phyloP scores from a whole-genome alignment of 495 filamentous ascomycete genomes.

The Penicillium simplicissimum region DNA sequence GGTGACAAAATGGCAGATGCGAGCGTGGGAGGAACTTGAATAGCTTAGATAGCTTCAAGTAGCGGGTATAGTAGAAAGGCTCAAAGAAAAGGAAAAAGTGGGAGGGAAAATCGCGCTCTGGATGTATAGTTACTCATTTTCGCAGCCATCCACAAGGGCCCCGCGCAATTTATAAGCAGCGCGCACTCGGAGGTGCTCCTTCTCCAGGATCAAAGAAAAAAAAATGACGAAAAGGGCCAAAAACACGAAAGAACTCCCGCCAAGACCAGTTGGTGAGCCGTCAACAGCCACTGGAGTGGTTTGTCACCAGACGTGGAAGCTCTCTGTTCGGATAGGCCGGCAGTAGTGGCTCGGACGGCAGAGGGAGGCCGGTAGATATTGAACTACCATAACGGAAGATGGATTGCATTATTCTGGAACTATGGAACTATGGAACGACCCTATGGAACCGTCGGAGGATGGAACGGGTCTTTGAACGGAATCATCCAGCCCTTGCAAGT shows the following conservation, averaged over 20 bases:
- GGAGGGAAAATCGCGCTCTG: slow-evolving; percentile 1
- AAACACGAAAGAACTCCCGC: slow-evolving; percentile 5
- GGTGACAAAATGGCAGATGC: background rate
- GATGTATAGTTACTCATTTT: slow-evolving; percentile 7
- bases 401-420: background rate
- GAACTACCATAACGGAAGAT: background rate
- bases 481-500: background rate
- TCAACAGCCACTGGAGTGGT: slow-evolving; percentile 27
- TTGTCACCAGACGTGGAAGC: slow-evolving; percentile 33
- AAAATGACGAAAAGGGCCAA: slow-evolving; percentile 11
- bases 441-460: background rate
- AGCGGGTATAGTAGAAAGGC: background rate
- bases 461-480: slow-evolving; percentile 7
- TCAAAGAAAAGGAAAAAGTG: slow-evolving; percentile 2
- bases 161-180: slow-evolving; percentile 32
- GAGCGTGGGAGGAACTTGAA: background rate
- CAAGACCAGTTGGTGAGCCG: slow-evolving; percentile 15
- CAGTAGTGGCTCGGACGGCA: slow-evolving; percentile 21
- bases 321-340: slow-evolving; percentile 29
- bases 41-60: background rate
- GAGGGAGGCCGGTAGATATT: slow-evolving; percentile 10
- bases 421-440: background rate
- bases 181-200: slow-evolving; percentile 13
- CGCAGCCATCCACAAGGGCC: slow-evolving; percentile 15
- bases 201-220: slow-evolving; percentile 24